Base-by-base conservation (phyloP, 495 filamentous ascomycete genomes). In the Penicillium lividum region DNA sequence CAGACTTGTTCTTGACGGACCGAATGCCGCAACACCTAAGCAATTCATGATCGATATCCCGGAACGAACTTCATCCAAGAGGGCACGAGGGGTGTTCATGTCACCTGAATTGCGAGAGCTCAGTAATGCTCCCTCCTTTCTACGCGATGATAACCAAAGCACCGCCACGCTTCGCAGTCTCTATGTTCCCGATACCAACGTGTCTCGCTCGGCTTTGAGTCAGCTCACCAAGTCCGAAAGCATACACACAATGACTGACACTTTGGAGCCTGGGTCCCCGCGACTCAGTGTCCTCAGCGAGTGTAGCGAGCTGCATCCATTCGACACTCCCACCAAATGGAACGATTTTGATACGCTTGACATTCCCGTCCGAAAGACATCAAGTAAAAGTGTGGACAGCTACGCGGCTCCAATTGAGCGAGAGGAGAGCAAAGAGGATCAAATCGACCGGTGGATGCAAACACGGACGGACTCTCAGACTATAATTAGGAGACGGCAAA, bases 231-330 rank as follows among this genome's bases (percentile, higher is more conserved):
- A 63, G 51, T 74, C 68, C 7, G 75, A 72, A 52, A 79, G 75
- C 53, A 60, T 68, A 29, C 60, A 73, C 40, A 76, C 75, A 4
- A 72, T 68, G 61, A 67, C 43, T 22, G 71, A 67, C 33, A 70
- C 54, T 3, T 38, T 54, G 4, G 75, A 77, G 13, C 66, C 73
- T 0, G 69, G 62, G 48, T 90, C 88, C 50, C 89, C 89, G 7
- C 81, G 87, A 48, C 73, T 92, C 18, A 93, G 90, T 60, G 80
- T 90, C 16, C 78, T 93, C 29, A 92, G 89, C 65, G 89, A 93
- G 69, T 90, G 88, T 63, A 91, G 88, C 31, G 90, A 92, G 60
- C 62, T 89, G 10, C 87, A 85, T 65, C 77, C 90, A 6, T 86
- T 87, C 55, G 88, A 70, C 30, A 67, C 62, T 7, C 44, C 56